phyloP scores from a whole-genome alignment of 1,284 basidiomycete species.

The Austroboletus niveus region DNA sequence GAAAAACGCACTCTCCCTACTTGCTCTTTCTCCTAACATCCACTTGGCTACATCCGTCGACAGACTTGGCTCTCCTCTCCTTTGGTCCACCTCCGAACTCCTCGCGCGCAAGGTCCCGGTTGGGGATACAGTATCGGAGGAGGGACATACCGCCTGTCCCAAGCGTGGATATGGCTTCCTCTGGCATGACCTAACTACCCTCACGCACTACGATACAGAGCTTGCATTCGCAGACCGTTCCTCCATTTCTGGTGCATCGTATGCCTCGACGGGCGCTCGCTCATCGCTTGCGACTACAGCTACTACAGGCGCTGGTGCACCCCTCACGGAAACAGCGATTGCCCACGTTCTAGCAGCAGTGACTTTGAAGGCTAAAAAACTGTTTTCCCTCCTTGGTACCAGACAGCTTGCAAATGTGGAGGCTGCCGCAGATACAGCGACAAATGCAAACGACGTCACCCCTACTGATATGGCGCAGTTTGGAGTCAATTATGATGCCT shows the following conservation, averaged over 20 bases:
- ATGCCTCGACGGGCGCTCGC: slow-evolving; percentile 37
- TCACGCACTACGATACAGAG: slow-evolving; percentile 79
- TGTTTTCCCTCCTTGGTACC: slow-evolving; percentile 68
- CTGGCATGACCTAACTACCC: slow-evolving; percentile 87
- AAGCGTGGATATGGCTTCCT: slow-evolving; percentile 75
- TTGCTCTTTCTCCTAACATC: slow-evolving; percentile 70
- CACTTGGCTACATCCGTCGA: slow-evolving; percentile 84
- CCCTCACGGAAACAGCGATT: slow-evolving; percentile 79
- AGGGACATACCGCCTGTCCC: slow-evolving; percentile 23
- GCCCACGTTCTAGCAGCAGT: slow-evolving; percentile 83
- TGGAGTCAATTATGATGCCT: slow-evolving; percentile 59
- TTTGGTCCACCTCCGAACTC: slow-evolving; percentile 68
- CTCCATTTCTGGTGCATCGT: slow-evolving; percentile 54
- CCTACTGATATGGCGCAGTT: slow-evolving; percentile 34
- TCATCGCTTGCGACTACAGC: slow-evolving; percentile 33
- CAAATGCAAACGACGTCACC: slow-evolving; percentile 12
- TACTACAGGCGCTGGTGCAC: slow-evolving; percentile 33
- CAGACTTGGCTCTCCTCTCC: slow-evolving; percentile 75
- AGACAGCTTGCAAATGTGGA: slow-evolving; percentile 55
- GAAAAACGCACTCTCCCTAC: slow-evolving; percentile 61
- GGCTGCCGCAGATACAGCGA: slow-evolving; percentile 36
- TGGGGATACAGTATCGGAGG: background rate
- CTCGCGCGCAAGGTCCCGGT: slow-evolving; percentile 40
- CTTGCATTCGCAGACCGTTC: slow-evolving; percentile 65
- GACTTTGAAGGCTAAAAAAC: slow-evolving; percentile 79